Evolutionary conservation across 2,329 filamentous ascomycete species (phyloP).

Genomic region (Epichloe gansuensis): DNA sequence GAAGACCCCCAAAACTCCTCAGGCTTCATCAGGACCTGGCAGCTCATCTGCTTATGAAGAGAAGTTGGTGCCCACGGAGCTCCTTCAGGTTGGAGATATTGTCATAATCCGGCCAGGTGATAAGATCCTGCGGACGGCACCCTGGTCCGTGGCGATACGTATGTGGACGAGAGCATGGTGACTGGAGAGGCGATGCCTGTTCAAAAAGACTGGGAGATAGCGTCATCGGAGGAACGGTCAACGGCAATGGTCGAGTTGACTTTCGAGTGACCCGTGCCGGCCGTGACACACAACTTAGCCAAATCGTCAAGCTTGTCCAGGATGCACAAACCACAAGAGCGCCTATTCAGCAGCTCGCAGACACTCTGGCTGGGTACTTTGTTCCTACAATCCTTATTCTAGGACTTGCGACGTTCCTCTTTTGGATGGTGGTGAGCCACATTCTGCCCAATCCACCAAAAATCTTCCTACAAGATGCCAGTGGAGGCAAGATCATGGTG

Average conservation of each 20-base stretch:
- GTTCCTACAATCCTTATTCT: constrained; percentile 80
- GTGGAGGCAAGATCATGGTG: constrained; percentile 89
- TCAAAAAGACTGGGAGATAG: constrained; percentile 63
- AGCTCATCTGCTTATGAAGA: constrained; percentile 59
- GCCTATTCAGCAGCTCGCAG: constrained; percentile 86
- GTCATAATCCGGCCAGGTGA: constrained; percentile 89
- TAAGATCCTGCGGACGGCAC: constrained; percentile 87
- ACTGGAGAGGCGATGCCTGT: constrained; percentile 96
- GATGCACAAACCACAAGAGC: constrained; percentile 90
- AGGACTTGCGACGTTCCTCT: constrained; percentile 71
- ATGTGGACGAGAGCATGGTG: constrained; percentile 96
- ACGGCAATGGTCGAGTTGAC: constrained; percentile 81
- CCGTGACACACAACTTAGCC: constrained; percentile 89
- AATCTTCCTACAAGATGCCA: constrained; percentile 70
- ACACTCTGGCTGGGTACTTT: constrained; percentile 85
- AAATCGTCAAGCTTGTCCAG: constrained; percentile 97
- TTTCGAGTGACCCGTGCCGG: constrained; percentile 87
- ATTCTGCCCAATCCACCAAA: constrained; percentile 70
- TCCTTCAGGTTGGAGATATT: constrained; percentile 87
- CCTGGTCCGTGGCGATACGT: constrained; percentile 80
- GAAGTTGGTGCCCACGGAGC: constrained; percentile 79
- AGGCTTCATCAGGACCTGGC: constrained; percentile 18
- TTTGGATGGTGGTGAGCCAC: constrained; percentile 93
- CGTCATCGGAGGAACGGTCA: constrained; percentile 90
- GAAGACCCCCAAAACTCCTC: constrained; percentile 31